Evolutionary conservation across 805 yeast species (phyloP).

Genomic region (Isabelozyma rhagii): DNA sequence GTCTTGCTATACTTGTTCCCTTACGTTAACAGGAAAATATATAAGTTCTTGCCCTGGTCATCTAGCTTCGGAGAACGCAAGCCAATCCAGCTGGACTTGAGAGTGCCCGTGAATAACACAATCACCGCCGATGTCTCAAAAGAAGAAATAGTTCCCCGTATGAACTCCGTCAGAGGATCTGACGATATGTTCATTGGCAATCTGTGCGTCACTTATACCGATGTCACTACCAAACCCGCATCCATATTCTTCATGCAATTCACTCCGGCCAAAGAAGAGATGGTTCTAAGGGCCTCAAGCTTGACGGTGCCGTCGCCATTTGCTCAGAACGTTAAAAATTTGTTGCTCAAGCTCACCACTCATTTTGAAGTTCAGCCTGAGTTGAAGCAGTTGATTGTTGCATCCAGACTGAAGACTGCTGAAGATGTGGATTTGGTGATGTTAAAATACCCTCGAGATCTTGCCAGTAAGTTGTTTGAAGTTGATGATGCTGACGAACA

Average conservation of each 20-base stretch:
- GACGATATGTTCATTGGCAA: neutral
- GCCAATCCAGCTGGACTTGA: neutral
- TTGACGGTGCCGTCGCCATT: constrained; percentile 4
- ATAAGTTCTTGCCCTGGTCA: constrained; percentile 22
- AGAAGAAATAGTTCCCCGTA: neutral
- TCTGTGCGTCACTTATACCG: neutral
- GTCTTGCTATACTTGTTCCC: constrained; percentile 31
- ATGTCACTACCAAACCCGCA: neutral
- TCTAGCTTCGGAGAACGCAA: constrained; percentile 23
- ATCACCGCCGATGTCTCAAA: neutral
- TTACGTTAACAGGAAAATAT: constrained; percentile 17
- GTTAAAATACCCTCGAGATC: constrained; percentile 11
- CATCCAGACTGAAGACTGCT: constrained; percentile 11
- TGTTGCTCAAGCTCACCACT: constrained; percentile 10
- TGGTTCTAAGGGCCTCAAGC: neutral
- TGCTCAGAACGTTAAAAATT: constrained; percentile 6
- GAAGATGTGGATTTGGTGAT: constrained; percentile 14
- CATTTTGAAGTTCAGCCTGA: neutral
- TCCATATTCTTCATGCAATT: neutral
- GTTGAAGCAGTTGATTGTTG: neutral
- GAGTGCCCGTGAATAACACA: neutral
- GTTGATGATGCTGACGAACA: neutral
- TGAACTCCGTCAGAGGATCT: neutral
- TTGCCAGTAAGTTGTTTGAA: neutral
- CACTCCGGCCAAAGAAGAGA: neutral